These are phyloP conservation scores for Petrea volubilis DNA, from an alignment of 257 asterid species.

Conservation along the genomic window DNA sequence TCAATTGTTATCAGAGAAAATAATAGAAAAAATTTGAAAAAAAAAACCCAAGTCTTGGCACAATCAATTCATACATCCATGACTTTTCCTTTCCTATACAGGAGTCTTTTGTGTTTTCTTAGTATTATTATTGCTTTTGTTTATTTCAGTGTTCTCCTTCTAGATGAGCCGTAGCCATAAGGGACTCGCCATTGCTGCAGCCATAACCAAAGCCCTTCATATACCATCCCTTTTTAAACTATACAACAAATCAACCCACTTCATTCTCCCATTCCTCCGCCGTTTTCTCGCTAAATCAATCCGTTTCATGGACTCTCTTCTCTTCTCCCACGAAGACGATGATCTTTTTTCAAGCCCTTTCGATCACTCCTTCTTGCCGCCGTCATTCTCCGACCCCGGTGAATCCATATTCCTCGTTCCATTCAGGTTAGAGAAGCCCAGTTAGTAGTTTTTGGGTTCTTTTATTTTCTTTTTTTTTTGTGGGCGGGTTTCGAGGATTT, in stretches of 20 bases:
- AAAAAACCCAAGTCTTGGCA: neutral
- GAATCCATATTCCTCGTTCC: constrained; percentile 53
- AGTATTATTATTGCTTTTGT: no score
- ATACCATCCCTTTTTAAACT: constrained; percentile 29
- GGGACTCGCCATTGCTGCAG: constrained; percentile 32
- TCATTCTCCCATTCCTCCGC: constrained; percentile 34
- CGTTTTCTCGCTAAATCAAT: constrained; percentile 32
- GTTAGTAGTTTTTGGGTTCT: neutral
- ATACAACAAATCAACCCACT: constrained; percentile 27
- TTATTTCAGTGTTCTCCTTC: neutral
- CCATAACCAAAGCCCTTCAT: constrained; percentile 28
- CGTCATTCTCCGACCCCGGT: constrained; percentile 38
- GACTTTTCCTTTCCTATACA: constrained; percentile 1
- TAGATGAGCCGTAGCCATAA: constrained; percentile 45
- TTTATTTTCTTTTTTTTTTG: neutral
- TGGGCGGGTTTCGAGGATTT: constrained; percentile 6
- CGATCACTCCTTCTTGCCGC: constrained; percentile 29
- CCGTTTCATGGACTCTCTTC: constrained; percentile 48
- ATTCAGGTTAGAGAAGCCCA: constrained; percentile 33
- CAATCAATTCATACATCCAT: neutral
- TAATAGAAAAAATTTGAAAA: neutral
- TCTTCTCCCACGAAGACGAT: constrained; percentile 28
- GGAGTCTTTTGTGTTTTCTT: neutral
- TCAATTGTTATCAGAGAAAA: neutral
- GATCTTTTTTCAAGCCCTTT: constrained; percentile 26